A percentile compares a stretch with the other conserved stretches of the same genome.
phyloP scores from a whole-genome alignment of 768 basidiomycete species.

The Mycena galericulata region DNA sequence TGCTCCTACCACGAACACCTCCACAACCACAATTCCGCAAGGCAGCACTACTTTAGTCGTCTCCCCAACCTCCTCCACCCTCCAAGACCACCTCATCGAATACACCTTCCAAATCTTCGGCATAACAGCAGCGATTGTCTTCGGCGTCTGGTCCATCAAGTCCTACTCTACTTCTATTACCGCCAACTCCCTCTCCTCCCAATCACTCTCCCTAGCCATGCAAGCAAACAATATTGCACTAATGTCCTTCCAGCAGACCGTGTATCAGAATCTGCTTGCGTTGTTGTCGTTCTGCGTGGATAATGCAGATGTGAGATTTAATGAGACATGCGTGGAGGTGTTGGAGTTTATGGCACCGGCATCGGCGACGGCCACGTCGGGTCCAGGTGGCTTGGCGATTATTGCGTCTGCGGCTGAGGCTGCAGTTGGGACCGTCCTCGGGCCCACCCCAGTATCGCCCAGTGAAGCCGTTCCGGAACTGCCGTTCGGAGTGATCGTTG shows the following conservation, averaged over 20 bases:
- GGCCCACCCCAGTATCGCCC: background rate
- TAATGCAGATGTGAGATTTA: background rate
- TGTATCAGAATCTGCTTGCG: conserved; percentile 1
- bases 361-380: background rate
- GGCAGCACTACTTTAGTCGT: background rate
- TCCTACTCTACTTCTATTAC: background rate
- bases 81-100: background rate
- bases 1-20: background rate
- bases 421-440: background rate
- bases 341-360: conserved; percentile 3
- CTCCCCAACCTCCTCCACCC: background rate
- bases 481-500: background rate
- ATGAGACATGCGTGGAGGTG: background rate
- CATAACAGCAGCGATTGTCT: conserved; percentile 1
- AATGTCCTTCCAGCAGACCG: conserved; percentile 1
- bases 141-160: background rate
- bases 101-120: conserved; percentile 5
- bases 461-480: background rate
- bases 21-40: background rate
- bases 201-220: background rate
- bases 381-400: background rate
- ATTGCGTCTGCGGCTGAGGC: background rate
- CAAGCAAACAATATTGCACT: background rate
- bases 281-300: background rate
- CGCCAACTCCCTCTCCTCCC: background rate